Base-by-base conservation (phyloP, 169 alveolate species). In the Plasmodium vinckei region DNA sequence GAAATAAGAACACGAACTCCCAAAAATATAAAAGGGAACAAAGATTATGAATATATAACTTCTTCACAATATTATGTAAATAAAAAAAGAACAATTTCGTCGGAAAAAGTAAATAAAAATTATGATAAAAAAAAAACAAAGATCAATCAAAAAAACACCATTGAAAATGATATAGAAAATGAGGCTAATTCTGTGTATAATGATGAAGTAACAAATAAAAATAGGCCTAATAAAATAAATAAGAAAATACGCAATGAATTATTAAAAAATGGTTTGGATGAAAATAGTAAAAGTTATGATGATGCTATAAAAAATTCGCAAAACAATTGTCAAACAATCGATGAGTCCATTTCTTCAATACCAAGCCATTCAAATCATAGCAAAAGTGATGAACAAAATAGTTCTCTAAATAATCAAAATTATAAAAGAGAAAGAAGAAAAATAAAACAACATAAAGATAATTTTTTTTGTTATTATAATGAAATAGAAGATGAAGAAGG, bases 21-120 rank as follows among this genome's bases (percentile, higher is more conserved):
- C 9, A 77, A 1, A 47, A 54, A 12, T 73, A 13, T 5, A 15
- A 9, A 17, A 56, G 23, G 27, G 17, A 9, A 27, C 25, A 56
- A 46, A 69, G 21, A 44, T 47, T 69, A 69, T 47, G 77, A 69
- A 13, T 7, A 69, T 27, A 25, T 56, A 39, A 46, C 23, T 47
- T 47, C 53, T 72, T 72, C 17, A 53, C 19, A 61, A 61, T 25
- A 23, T 59, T 46, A 72, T 15, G 86, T 12, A 60, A 6, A 70
- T 25, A 72, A 72, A 23, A 61, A 61, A 10, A 72, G 13, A 21
- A 23, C 25, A 25, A 51, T 10, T 57, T 4, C 7, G n/a, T 44
- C 7, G 19, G 46, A 0, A 51, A 17, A 46, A 68, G 47, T 5
- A 68, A 68, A 10, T 64, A 19, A 10, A 4, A 27, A 7, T 44